Conservation (phyloP, 768 basidiomycete genomes). For the Leccinum broughii region DNA sequence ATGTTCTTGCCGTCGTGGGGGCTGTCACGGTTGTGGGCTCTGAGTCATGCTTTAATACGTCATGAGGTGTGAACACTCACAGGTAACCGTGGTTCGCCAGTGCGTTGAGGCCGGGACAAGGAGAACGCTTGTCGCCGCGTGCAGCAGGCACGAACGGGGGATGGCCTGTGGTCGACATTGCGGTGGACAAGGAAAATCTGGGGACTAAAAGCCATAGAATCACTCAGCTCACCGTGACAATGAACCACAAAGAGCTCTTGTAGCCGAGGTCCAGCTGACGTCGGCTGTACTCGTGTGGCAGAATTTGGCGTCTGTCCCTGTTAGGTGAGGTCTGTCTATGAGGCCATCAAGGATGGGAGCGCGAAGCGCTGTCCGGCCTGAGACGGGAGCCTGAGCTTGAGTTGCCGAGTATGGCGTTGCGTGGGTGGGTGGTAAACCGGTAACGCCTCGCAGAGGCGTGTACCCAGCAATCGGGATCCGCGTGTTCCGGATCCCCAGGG, state of each 20-base stretch:
- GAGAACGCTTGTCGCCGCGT: conserved; percentile 53
- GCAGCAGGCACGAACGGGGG: conserved; percentile 29
- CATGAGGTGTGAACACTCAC: conserved; percentile 40
- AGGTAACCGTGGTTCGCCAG: conserved; percentile 77
- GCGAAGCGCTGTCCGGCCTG: no score
- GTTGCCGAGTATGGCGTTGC: background rate
- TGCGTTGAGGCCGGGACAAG: conserved; percentile 72
- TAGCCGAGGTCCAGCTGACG: no score
- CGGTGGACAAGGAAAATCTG: conserved; percentile 8
- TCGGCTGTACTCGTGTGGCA: no score
- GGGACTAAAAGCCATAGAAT: no score
- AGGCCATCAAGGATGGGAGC: no score
- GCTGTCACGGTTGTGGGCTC: conserved; percentile 37
- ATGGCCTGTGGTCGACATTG: conserved; percentile 29
- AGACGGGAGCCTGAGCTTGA: no score
- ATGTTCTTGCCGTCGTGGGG: conserved; percentile 54
- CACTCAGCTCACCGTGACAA: no score
- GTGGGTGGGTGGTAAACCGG: no score
- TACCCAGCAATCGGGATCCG: background rate
- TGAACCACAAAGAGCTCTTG: no score
- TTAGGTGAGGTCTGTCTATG: no score
- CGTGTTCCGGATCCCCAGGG: background rate
- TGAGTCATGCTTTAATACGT: background rate
- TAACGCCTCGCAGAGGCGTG: background rate
- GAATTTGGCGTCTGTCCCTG: no score